These are phyloP conservation scores for Rhodofomes roseus DNA, from an alignment of 1,284 basidiomycete genomes.

Conservation along the genomic window DNA sequence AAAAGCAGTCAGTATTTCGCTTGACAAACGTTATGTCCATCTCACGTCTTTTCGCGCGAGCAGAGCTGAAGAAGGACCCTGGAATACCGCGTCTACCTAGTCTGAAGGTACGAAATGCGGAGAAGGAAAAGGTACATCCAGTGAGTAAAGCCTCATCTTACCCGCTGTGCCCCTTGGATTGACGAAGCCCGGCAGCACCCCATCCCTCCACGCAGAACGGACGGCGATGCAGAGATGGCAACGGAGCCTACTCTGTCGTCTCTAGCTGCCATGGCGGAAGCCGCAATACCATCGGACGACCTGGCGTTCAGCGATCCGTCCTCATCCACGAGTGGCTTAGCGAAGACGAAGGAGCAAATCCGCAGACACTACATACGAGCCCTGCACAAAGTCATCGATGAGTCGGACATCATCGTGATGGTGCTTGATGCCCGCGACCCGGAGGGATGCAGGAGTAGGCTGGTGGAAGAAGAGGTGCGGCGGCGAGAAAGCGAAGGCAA, in stretches of 20 bases:
- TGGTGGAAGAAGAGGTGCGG: slow-evolving; percentile 89
- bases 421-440: slow-evolving; percentile 92
- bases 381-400: slow-evolving; percentile 90
- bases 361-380: slow-evolving; percentile 69
- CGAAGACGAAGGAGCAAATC: slow-evolving; percentile 64
- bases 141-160: neutral
- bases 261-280: slow-evolving; percentile 43
- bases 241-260: slow-evolving; percentile 68
- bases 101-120: slow-evolving; percentile 58
- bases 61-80: slow-evolving; percentile 81
- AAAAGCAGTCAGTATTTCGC: slow-evolving; percentile 59
- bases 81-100: slow-evolving; percentile 75
- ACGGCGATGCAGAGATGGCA: slow-evolving; percentile 67
- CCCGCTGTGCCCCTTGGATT: neutral
- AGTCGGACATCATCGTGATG: slow-evolving; percentile 87
- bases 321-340: slow-evolving; percentile 18
- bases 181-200: slow-evolving; percentile 7
- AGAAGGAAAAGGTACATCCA: slow-evolving; percentile 41
- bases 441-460: slow-evolving; percentile 80
- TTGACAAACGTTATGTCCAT: neutral
- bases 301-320: slow-evolving; percentile 23
- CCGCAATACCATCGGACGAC: slow-evolving; percentile 23
- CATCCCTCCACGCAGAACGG: slow-evolving; percentile 23
- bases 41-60: neutral
- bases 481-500: slow-evolving; percentile 84